Base-by-base conservation (phyloP, 768 basidiomycete species). In the Suillus brevipes region DNA sequence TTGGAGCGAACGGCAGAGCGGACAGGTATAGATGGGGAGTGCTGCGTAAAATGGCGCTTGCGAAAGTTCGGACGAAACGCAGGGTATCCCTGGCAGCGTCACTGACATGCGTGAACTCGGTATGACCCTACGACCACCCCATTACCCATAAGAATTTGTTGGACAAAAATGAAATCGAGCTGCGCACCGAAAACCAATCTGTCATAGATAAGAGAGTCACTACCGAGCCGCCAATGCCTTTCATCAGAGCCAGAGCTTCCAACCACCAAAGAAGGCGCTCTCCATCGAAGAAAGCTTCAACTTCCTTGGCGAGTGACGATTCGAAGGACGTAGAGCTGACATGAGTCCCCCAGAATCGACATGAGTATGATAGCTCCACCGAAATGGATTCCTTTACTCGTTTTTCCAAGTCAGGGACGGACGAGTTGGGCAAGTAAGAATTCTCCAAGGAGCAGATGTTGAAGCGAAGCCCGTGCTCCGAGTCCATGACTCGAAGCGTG, bases 291-390 rank as follows among this genome's bases (percentile, higher is more conserved):
- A 78, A 63, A 3, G 61, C 49, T 57, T 69, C 64, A 34, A 78
- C 34, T 43, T 67, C 61, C 20, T 60, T 16, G 0, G 68, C 37
- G 1, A 74, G 25, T 4, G 45, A 20, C 1, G 37, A 8, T 23
- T 64, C 25, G 37, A 58, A 55, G 2, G 60, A 34, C 16, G 61
- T 60, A 7, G 57, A 61, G 6, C 43, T n/a, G 10, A 79, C 56
- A 66, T 79, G 79, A 37, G 71, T 65, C 1, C 65, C 72, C 76
- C 77, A 79, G 49, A 66, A 77, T 23, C 65, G 63, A 65, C 78
- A 77, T 28, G 77, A 66, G 66, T 80, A 78, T 1, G 65, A 67
- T 18, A 79, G 61, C 3, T 69, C 58, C 10, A 67, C 31, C 1
- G 76, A 58, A 31, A 80, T 78, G 13, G 37, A 57, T 0, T 63